These are phyloP conservation scores for Phytopythium cucurbitacearum DNA, from an alignment of 352 stramenopile species.

Conservation along the genomic window DNA sequence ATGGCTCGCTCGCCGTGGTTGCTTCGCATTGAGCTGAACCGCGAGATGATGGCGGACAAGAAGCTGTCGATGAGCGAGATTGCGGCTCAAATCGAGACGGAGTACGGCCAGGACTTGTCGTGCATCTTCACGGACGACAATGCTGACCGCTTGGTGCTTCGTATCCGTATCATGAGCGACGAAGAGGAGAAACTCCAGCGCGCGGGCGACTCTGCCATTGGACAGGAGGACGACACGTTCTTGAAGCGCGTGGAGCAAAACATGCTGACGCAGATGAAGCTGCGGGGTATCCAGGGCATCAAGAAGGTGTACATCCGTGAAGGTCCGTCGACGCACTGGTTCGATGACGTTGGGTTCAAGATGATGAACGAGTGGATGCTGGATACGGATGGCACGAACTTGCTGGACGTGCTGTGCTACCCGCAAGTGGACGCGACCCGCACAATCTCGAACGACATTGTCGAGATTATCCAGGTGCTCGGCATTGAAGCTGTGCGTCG, in stretches of 20 bases:
- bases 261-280: conserved; percentile 95
- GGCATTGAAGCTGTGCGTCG: conserved; percentile 89
- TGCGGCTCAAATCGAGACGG: conserved; percentile 91
- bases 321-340: conserved; percentile 92
- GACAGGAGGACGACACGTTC: conserved; percentile 93
- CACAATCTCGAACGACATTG: conserved; percentile 99
- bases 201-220: conserved; percentile 78
- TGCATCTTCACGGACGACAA: conserved; percentile 99
- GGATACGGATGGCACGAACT: conserved; percentile 98
- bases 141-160: conserved; percentile 95
- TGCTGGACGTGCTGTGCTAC: conserved; percentile 96
- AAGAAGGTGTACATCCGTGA: conserved; percentile 99
- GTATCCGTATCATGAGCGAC: conserved; percentile 97
- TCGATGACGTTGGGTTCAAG: conserved; percentile 94
- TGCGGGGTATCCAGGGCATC: conserved; percentile 96
- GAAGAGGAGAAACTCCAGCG: conserved; percentile 86
- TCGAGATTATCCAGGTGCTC: conserved; percentile 98
- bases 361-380: conserved; percentile 97
- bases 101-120: conserved; percentile 95
- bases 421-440: conserved; percentile 95
- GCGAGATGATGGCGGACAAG: conserved; percentile 97
- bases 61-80: conserved; percentile 98
- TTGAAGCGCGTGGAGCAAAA: conserved; percentile 98
- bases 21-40: conserved; percentile 97
- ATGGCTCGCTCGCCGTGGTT: conserved; percentile 96